Evolutionary conservation across 108 stramenopile species (phyloP).

Genomic region (Thalassiosira profunda): DNA sequence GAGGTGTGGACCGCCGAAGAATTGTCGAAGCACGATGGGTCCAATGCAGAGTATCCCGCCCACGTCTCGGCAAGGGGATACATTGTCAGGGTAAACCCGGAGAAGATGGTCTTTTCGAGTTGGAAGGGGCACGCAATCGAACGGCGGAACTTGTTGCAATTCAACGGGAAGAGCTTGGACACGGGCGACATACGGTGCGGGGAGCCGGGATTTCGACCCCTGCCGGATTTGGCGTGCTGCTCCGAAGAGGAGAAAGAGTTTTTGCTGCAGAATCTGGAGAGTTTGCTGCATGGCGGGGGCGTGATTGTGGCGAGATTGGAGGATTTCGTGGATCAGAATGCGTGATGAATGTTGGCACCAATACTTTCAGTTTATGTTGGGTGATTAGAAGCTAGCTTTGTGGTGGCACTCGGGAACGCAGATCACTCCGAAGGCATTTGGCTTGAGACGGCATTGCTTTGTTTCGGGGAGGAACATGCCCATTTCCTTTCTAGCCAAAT

Average conservation of each 20-base stretch:
- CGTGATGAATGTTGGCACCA: no score
- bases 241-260: conserved; percentile 13
- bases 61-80: conserved; percentile 12
- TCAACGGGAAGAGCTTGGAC: conserved; percentile 7
- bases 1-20: conserved; percentile 9
- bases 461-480: no score
- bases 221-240: not conserved
- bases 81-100: conserved; percentile 7
- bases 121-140: conserved; percentile 22
- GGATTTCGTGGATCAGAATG: no score
- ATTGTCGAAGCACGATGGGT: conserved; percentile 21
- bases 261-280: conserved; percentile 14
- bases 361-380: no score
- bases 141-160: conserved; percentile 9
- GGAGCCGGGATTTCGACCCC: conserved; percentile 12
- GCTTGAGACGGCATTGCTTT: no score
- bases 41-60: conserved; percentile 11
- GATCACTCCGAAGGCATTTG: no score
- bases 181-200: conserved; percentile 8
- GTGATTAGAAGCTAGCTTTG: no score
- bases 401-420: no score
- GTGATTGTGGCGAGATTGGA: not conserved
- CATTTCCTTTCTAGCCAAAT: no score
- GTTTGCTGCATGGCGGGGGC: conserved; percentile 5
- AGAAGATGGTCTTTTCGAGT: conserved; percentile 10